Evolutionary conservation across 73 alveolate genomes (phyloP).

Genomic region (Paraurostyla sp.): DNA sequence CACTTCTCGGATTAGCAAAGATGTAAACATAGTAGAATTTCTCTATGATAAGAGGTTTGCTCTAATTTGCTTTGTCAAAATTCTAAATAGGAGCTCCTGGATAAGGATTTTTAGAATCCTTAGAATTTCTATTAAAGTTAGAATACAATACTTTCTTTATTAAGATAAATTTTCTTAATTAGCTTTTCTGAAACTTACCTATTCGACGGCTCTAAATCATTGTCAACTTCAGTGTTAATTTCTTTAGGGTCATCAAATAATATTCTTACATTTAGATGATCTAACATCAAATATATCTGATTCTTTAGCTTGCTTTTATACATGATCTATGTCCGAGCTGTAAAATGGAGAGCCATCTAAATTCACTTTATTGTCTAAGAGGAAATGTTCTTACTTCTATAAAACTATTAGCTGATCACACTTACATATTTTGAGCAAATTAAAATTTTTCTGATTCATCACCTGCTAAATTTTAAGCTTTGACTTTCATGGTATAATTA

Average conservation of each 20-base stretch:
- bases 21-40: not conserved
- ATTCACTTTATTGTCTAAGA: too few species aligned
- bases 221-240: not conserved
- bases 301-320: not conserved
- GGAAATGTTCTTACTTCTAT: too few species aligned
- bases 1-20: slow-evolving; percentile 57
- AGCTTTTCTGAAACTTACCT: not conserved
- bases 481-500: too few species aligned
- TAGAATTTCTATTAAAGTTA: too few species aligned
- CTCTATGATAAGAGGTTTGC: not conserved
- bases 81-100: not conserved
- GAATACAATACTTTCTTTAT: too few species aligned
- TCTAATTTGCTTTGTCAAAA: not conserved
- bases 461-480: too few species aligned
- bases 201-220: not conserved
- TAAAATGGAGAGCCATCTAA: too few species aligned
- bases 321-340: not conserved
- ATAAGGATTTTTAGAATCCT: too few species aligned
- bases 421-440: too few species aligned
- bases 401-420: too few species aligned
- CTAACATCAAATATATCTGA: not conserved
- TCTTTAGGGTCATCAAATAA: not conserved
- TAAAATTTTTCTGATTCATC: too few species aligned
- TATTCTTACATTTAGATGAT: not conserved
- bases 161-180: too few species aligned